These are phyloP conservation scores for Dryas drummondii DNA, from an alignment of 306 rosid species.

Conservation along the genomic window DNA sequence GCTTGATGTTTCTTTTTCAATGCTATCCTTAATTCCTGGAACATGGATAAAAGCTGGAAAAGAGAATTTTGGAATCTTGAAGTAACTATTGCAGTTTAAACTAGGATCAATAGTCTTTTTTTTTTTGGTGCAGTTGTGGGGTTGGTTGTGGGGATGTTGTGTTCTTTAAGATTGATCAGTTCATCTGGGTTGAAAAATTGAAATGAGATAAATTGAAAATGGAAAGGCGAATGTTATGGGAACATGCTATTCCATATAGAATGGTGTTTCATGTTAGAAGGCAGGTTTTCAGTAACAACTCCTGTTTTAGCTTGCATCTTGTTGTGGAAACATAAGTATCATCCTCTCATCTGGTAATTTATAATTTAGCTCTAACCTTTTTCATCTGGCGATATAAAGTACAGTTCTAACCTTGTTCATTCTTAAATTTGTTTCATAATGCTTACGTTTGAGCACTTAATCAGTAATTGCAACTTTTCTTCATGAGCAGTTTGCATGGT, in stretches of 20 bases:
- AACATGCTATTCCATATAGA: too few relatives aligned
- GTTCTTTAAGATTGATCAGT: background rate
- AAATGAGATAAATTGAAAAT: background rate
- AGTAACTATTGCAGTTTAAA: background rate
- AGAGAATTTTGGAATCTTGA: background rate
- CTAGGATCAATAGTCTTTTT: background rate
- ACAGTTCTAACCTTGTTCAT: background rate
- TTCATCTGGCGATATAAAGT: background rate
- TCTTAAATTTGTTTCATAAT: background rate
- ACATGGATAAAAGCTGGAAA: background rate
- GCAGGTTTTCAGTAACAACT: background rate
- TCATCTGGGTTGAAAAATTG: background rate
- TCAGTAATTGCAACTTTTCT: constrained; percentile 9
- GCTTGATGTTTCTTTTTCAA: background rate
- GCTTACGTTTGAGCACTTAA: background rate
- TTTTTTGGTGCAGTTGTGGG: background rate
- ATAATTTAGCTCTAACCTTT: background rate
- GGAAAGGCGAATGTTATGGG: too few relatives aligned
- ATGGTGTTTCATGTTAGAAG: background rate
- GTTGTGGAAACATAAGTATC: background rate
- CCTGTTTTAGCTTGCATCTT: background rate
- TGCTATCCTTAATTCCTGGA: background rate
- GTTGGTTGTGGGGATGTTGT: background rate
- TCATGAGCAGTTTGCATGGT: constrained; percentile 65
- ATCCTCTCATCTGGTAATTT: background rate